Evolutionary conservation across 2,329 filamentous ascomycete species (phyloP).

Genomic region (Diplodia seriata): DNA sequence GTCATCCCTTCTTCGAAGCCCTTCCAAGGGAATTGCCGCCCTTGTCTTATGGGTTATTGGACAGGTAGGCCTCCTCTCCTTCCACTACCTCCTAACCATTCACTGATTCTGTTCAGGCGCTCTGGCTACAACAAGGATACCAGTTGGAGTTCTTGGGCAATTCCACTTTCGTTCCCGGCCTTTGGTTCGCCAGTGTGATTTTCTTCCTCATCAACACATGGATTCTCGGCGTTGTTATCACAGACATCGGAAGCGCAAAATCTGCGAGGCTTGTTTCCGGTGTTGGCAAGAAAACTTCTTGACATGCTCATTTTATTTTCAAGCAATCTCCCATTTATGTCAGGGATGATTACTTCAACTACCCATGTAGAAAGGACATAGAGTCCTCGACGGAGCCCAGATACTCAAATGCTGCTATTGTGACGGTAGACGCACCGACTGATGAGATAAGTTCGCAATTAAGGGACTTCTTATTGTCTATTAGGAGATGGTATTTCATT

Average conservation of each 20-base stretch:
- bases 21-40: constrained; percentile 68
- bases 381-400: too few relatives aligned
- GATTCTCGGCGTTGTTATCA: constrained; percentile 81
- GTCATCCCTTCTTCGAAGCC: constrained; percentile 72
- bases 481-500: not conserved
- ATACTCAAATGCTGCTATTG: too few relatives aligned
- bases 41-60: constrained; percentile 75
- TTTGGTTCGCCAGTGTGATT: constrained; percentile 75
- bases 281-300: not conserved
- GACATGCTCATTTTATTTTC: not conserved
- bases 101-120: constrained; percentile 39
- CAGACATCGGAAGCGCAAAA: constrained; percentile 60
- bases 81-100: not conserved
- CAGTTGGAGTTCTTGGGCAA: constrained; percentile 67
- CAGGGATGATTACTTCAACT: too few relatives aligned
- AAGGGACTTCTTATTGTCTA: too few relatives aligned
- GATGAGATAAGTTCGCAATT: too few relatives aligned
- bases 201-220: constrained; percentile 90
- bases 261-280: not conserved
- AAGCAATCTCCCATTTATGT: too few relatives aligned
- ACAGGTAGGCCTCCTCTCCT: constrained; percentile 59
- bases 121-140: constrained; percentile 60
- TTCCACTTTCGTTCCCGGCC: constrained; percentile 83
- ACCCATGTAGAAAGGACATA: too few relatives aligned
- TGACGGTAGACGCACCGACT: too few relatives aligned